Evolutionary conservation across 1,284 basidiomycete genomes (phyloP), one percentile per base, ranked within the genome.

Genomic region (Trametes polyzona): DNA sequence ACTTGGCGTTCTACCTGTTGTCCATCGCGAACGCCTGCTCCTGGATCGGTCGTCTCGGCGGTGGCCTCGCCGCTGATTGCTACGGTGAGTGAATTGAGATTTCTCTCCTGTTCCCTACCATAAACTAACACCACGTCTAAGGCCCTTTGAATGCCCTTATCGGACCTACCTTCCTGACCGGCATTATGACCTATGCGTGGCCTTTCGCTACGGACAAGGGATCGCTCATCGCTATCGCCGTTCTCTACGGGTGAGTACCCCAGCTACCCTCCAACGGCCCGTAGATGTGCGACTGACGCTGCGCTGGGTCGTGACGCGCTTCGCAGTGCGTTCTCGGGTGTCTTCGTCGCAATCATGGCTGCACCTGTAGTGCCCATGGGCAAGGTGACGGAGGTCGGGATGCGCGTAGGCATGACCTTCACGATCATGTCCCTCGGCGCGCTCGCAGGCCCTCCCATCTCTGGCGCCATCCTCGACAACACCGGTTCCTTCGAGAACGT

Each of bases 281-380:
- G n/a, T n/a, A n/a, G n/a, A n/a, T n/a, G n/a, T n/a, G n/a, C n/a
- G n/a, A n/a, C n/a, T n/a, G n/a, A n/a, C n/a, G n/a, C n/a, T n/a
- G n/a, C n/a, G n/a, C n/a, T n/a, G n/a, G n/a, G n/a, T n/a, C n/a
- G n/a, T n/a, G n/a, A n/a, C n/a, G n/a, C n/a, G n/a, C n/a, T n/a
- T n/a, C 8, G 14, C 33, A 84, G 83, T 2, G 76, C 82, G 47
- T 68, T 77, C 0, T 81, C 77, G 2, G 88, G 88, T 2, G 74
- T 80, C 0, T 88, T 82, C 55, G 78, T 83, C 7, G 80, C 82
- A 0, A 72, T 87, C n/a, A 62, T 86, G 19, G 67, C 77, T 0
- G 74, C 78, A 29, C 87, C 88, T 1, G 73, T 83, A 36, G 80
- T 87, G n/a, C 44, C 53, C 14, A 76, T 90, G 68, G 87, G 88